phyloP scores from a whole-genome alignment of 192 early-diverging fungal genomes.

The Backusella circina region DNA sequence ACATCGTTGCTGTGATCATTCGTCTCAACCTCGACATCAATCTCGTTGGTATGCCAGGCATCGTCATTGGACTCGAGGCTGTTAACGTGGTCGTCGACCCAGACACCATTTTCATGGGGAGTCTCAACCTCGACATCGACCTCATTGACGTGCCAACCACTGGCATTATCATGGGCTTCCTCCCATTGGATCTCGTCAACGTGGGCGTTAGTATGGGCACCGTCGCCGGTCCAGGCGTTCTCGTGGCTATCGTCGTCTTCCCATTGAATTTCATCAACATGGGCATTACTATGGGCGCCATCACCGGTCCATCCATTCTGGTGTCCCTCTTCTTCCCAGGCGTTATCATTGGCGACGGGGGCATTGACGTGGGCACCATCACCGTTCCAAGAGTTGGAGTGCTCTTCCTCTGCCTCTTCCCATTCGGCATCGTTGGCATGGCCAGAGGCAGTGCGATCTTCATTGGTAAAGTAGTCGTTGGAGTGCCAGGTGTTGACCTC shows the following conservation, averaged over 20 bases:
- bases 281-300: not conserved
- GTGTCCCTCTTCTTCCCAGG: not conserved
- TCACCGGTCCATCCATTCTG: not conserved
- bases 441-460: not conserved
- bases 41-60: not conserved
- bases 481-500: not conserved
- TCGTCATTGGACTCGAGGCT: not conserved
- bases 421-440: conserved; percentile 4
- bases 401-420: not conserved
- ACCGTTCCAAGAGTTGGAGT: not conserved
- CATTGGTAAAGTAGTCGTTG: not conserved
- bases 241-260: not conserved
- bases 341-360: not conserved
- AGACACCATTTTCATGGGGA: not conserved
- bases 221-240: not conserved
- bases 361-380: not conserved
- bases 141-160: not conserved
- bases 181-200: not conserved
- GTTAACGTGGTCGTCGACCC: not conserved
- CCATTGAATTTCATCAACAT: not conserved
- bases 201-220: not conserved
- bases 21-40: not conserved
- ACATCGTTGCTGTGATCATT: not conserved
- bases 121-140: not conserved
- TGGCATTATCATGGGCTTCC: not conserved